Conservation (phyloP, 495 filamentous ascomycete genomes). For the Aspergillus wentii region DNA sequence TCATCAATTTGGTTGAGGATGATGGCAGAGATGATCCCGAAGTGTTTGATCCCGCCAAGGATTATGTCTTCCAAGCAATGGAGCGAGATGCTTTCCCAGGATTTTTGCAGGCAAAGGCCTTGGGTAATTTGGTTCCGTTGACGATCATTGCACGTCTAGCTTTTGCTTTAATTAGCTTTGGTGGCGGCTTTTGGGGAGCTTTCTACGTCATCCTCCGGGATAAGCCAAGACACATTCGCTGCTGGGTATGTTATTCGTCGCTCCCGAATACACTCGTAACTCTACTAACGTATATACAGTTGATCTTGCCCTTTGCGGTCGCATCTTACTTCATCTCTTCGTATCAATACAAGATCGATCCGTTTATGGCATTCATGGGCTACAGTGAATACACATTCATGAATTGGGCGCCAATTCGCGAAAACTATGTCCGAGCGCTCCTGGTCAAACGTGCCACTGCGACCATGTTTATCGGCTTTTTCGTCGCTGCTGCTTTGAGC, state of each 20-base stretch:
- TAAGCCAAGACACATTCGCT: constrained; percentile 63
- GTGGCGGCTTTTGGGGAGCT: constrained; percentile 88
- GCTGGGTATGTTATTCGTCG: constrained; percentile 64
- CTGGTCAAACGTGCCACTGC: constrained; percentile 75
- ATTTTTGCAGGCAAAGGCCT: constrained; percentile 88
- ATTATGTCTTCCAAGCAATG: constrained; percentile 99
- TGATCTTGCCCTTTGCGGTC: constrained; percentile 89
- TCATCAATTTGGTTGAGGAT: constrained; percentile 80
- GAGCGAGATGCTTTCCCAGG: constrained; percentile 97
- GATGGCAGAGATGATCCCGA: constrained; percentile 91
- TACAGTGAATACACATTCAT: constrained; percentile 94
- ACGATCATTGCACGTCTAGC: constrained; percentile 79
- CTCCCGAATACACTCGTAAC: background rate
- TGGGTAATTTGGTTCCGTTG: constrained; percentile 89
- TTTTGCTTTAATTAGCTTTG: constrained; percentile 80
- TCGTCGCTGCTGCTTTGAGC: constrained; percentile 71
- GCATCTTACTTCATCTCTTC: constrained; percentile 83
- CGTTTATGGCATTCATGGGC: constrained; percentile 80
- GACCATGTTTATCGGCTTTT: constrained; percentile 63
- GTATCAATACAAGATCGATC: constrained; percentile 93
- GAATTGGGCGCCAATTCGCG: constrained; percentile 77
- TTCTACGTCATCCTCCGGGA: constrained; percentile 91
- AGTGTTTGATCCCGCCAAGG: constrained; percentile 93
- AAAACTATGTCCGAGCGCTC: constrained; percentile 82
- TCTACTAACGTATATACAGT: constrained; percentile 43